Base-by-base conservation (phyloP, 345 rosid genomes). In the Melastoma malabathricum region DNA sequence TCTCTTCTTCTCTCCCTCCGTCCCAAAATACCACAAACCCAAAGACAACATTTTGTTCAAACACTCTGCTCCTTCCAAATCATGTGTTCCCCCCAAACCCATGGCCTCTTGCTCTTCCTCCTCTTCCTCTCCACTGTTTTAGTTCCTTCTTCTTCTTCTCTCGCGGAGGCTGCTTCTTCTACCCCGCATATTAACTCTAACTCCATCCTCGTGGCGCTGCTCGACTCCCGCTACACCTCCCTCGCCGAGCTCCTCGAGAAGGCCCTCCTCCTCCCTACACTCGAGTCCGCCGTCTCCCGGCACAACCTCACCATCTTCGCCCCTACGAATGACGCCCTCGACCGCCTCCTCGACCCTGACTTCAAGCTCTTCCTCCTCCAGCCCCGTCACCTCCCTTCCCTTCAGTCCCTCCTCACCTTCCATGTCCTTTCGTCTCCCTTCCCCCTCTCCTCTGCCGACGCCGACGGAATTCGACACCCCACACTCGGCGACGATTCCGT, bases 281-380 rank as follows among this genome's bases (percentile, higher is more conserved):
- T 92, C 1, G 97, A 92, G 63, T 82, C 74, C 51, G 93, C 94
- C n/a, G 95, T 87, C 15, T 84, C 84, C 10, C 56, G 58, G 18
- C 84, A 92, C 77, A 84, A 84, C 54, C 66, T 92, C 59, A 92
- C 98, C 68, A 84, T 92, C 68, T 92, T 92, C 47, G 98, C 98
- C 1, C 98, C 98, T 0, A 66, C 67, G 3, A 92, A 92, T 57
- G 88, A 87, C 47, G 97, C 97, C 7, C 60, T 92, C 10, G 95
- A 92, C 66, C 88, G 86, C 15, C 71, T 76, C 15, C 72, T 92
- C 3, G 94, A 92, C 64, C 97, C 97, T 2, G 86, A 75, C 29
- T 87, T 92, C 75, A 88, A 88, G 60, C 78, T 81, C 1, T 92
- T 92, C 79, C 75, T 92, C 55, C 95, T 88, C 9, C 95, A 85